Evolutionary conservation across 2,329 filamentous ascomycete species (phyloP).

Genomic region (Ophiosphaerella korrae): DNA sequence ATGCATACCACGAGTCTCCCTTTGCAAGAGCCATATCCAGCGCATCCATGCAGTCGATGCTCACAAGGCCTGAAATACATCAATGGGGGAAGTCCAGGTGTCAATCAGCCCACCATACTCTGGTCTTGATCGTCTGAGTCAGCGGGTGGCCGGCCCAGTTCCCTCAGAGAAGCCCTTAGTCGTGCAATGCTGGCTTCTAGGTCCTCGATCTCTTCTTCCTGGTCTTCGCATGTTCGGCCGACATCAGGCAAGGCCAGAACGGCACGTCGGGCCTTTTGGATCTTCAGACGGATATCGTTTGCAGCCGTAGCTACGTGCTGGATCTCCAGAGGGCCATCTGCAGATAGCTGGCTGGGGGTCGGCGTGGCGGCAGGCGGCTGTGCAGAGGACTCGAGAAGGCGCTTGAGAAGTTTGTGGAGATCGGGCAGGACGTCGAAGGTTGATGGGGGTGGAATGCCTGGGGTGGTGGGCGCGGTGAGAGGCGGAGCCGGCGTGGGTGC

Average conservation of each 20-base stretch:
- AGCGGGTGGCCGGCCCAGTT: conserved; percentile 33
- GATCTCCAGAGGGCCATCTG: conserved; percentile 57
- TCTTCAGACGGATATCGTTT: conserved; percentile 78
- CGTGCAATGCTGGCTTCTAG: conserved; percentile 67
- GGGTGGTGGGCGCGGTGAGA: conserved; percentile 41
- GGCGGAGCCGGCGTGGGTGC: conserved; percentile 34
- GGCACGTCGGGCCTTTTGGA: conserved; percentile 75
- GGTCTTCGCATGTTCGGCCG: conserved; percentile 67
- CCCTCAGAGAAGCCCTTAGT: conserved; percentile 57
- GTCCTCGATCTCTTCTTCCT: conserved; percentile 71
- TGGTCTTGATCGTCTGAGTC: conserved; percentile 33
- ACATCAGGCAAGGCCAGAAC: conserved; percentile 73
- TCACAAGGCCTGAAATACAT: conserved; percentile 31
- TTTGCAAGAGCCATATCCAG: conserved; percentile 29
- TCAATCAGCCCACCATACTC: conserved; percentile 46
- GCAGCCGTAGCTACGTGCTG: conserved; percentile 83
- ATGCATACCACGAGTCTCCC: conserved; percentile 12
- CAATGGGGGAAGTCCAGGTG: conserved; percentile 28
- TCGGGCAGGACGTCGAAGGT: conserved; percentile 85
- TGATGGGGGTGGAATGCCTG: conserved; percentile 75
- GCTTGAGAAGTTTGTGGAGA: conserved; percentile 76
- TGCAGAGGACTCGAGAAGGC: conserved; percentile 63
- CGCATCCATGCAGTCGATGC: conserved; percentile 39
- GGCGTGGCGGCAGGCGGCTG: conserved; percentile 34
- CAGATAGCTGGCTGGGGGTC: conserved; percentile 29